Percentiles rank a stretch among this genome's conserved stretches.
Evolutionary conservation across 2,329 filamentous ascomycete genomes (phyloP).

Genomic region (Xylariaceae sp.): DNA sequence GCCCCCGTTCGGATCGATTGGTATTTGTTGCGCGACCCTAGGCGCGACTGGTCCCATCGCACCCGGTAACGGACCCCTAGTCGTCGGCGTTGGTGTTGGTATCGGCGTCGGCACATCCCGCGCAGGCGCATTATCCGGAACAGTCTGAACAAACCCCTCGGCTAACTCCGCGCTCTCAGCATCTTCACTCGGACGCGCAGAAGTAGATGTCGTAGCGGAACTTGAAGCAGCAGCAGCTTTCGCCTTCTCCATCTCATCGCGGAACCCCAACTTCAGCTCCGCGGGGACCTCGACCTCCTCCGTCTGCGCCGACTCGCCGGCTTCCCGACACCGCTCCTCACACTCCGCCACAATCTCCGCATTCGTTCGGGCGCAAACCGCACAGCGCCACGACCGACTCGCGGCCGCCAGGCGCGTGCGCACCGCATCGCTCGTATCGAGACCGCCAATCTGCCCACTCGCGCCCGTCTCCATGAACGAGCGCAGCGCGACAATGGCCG

Average conservation of each 20-base stretch:
- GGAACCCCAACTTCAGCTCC: conserved; percentile 62
- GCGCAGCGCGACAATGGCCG: conserved; percentile 72
- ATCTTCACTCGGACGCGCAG: conserved; percentile 28
- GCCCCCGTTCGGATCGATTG: conserved; percentile 39
- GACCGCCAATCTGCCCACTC: conserved; percentile 80
- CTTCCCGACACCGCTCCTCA: conserved; percentile 43
- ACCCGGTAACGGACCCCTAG: conserved; percentile 27
- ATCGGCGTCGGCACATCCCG: conserved; percentile 25
- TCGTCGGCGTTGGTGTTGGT: conserved; percentile 29
- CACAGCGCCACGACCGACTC: conserved; percentile 62
- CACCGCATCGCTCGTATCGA: conserved; percentile 67
- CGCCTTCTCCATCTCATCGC: conserved; percentile 58
- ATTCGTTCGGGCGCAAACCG: conserved; percentile 65
- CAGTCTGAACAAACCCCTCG: conserved; percentile 55
- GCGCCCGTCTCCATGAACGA: conserved; percentile 92
- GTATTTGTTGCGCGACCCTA: conserved; percentile 21
- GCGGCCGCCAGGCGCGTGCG: conserved; percentile 64
- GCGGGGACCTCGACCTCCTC: conserved; percentile 46
- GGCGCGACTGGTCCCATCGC: conserved; percentile 23
- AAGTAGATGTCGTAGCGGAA: no score
- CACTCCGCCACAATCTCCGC: conserved; percentile 67
- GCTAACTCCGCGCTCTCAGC: conserved; percentile 46
- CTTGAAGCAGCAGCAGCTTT: conserved; percentile 25
- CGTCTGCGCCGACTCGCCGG: conserved; percentile 20
- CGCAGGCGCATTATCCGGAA: conserved; percentile 25